phyloP scores from a whole-genome alignment of 2,329 filamentous ascomycete species.

The Ramularia collo-cygni region DNA sequence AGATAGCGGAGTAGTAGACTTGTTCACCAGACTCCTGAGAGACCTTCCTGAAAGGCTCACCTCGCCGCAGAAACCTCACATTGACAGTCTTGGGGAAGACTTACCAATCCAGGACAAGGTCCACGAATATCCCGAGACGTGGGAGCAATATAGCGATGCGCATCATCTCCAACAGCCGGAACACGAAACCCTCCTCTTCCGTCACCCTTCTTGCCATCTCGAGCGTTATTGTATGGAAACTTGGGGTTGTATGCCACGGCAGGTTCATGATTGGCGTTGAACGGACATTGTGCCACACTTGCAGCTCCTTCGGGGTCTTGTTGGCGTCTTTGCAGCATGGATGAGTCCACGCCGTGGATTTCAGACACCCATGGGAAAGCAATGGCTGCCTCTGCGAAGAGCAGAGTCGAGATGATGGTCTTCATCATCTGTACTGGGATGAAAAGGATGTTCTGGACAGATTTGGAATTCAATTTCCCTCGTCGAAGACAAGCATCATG shows the following conservation, averaged over 20 bases:
- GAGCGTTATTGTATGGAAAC: slow-evolving; percentile 40
- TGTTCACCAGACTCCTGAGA: too few species aligned
- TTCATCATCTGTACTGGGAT: too few species aligned
- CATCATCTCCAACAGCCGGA: slow-evolving; percentile 37
- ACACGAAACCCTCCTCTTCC: slow-evolving; percentile 40
- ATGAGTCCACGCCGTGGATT: slow-evolving; percentile 32
- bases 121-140: slow-evolving; percentile 36
- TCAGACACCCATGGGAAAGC: slow-evolving; percentile 37
- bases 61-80: too few species aligned
- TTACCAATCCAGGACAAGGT: slow-evolving; percentile 26
- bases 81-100: too few species aligned
- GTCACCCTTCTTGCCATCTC: slow-evolving; percentile 36
- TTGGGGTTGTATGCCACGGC: slow-evolving; percentile 30
- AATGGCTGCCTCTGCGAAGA: slow-evolving; percentile 22
- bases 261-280: slow-evolving; percentile 34
- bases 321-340: slow-evolving; percentile 27
- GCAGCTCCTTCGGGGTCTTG: slow-evolving; percentile 26
- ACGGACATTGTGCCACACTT: slow-evolving; percentile 30
- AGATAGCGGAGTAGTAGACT: too few species aligned
- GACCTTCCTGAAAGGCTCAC: too few species aligned
- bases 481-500: too few species aligned
- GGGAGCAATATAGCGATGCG: slow-evolving; percentile 33
- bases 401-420: slow-evolving; percentile 17
- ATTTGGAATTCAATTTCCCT: too few species aligned
- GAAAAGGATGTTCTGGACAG: too few species aligned